Evolutionary conservation across 148 eudicot species (phyloP).

Genomic region (Rhododendron mucronatum): DNA sequence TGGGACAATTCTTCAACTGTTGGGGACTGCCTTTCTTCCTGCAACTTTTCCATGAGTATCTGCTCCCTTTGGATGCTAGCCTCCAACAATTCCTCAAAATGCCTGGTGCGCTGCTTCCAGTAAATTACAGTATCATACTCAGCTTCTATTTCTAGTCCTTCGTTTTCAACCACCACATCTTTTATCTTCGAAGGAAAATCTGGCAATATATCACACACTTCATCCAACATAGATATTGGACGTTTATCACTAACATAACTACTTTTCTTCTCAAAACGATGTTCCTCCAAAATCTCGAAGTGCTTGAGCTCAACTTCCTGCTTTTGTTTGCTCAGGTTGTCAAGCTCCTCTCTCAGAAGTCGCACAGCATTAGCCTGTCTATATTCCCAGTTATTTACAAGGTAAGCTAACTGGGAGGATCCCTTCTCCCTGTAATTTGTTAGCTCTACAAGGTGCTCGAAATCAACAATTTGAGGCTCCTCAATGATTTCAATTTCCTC

Average conservation of each 20-base stretch:
- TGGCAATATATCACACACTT: slow-evolving; percentile 41
- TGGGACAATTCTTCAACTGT: slow-evolving; percentile 82
- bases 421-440: slow-evolving; percentile 69
- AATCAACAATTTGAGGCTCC: slow-evolving; percentile 55
- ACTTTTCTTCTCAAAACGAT: slow-evolving; percentile 54
- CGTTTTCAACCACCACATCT: slow-evolving; percentile 36
- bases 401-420: slow-evolving; percentile 54
- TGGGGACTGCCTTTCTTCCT: slow-evolving; percentile 67
- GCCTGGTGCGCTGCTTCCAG: slow-evolving; percentile 75
- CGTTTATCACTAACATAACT: slow-evolving; percentile 46
- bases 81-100: slow-evolving; percentile 59
- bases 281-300: slow-evolving; percentile 69
- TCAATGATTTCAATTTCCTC: slow-evolving; percentile 46
- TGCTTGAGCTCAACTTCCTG: slow-evolving; percentile 60
- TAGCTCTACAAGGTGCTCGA: slow-evolving; percentile 54
- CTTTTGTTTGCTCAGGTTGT: slow-evolving; percentile 62
- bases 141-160: slow-evolving; percentile 53
- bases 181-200: slow-evolving; percentile 45
- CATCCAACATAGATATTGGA: slow-evolving; percentile 61
- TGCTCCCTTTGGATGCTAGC: slow-evolving; percentile 66
- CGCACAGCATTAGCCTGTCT: slow-evolving; percentile 78
- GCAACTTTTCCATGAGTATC: slow-evolving; percentile 50
- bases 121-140: slow-evolving; percentile 61
- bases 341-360: slow-evolving; percentile 72
- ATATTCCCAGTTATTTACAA: slow-evolving; percentile 76